These are phyloP conservation scores for apple (Malus domestica) DNA, from an alignment of 306 rosid genomes.

Conservation along the genomic window ASM211411v1 NC_041804.1:24233001-24233500, in stretches of 20 bases:
- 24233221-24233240: neutral
- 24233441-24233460: neutral
- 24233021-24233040: slow-evolving; percentile 86
- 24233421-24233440: neutral
- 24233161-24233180: neutral
- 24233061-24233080: slow-evolving; percentile 84
- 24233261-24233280: neutral
- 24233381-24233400: neutral
- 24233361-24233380: neutral
- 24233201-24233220: neutral
- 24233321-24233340: neutral
- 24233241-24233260: neutral
- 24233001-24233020: slow-evolving; percentile 63
- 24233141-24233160: neutral
- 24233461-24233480: neutral
- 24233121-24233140: neutral
- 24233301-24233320: neutral
- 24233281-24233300: neutral
- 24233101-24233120: slow-evolving; percentile 4
- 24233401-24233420: neutral
- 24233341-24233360: neutral
- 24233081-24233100: slow-evolving; percentile 77
- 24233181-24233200: neutral
- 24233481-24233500: neutral
- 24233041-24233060: slow-evolving; percentile 96